Conservation (phyloP, 176 grass and related monocot species). For the Aegilops umbellulata region DNA sequence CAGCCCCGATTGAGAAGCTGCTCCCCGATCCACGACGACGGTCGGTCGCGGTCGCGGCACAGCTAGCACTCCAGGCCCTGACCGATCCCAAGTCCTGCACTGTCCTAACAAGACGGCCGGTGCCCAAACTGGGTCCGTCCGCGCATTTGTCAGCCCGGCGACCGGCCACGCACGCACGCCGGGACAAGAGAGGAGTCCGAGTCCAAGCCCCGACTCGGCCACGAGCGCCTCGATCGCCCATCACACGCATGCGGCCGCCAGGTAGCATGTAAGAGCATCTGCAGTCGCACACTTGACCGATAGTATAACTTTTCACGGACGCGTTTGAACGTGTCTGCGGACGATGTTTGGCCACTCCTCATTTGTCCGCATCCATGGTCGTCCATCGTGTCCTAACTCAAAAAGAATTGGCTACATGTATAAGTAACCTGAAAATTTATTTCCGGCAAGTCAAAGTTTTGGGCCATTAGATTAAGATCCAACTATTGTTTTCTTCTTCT, state of each 20-base stretch:
- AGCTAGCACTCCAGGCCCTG: not conserved
- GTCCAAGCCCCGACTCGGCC: not conserved
- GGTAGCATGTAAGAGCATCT: not conserved
- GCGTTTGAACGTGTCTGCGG: no score
- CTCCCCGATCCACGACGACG: not conserved
- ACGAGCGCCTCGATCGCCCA: not conserved
- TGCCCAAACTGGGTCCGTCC: not conserved
- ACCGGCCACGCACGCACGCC: not conserved
- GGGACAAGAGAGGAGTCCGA: not conserved
- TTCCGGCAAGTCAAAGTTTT: no score
- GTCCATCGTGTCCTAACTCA: no score
- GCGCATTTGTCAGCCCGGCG: not conserved
- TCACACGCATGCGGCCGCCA: not conserved
- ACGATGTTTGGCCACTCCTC: no score
- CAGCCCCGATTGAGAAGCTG: not conserved
- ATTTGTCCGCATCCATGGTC: no score
- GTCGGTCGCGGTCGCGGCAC: not conserved
- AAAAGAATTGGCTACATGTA: no score
- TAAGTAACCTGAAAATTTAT: no score
- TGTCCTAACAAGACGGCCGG: not conserved
- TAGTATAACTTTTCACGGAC: no score
- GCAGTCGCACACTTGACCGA: no score
- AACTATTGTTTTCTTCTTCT: no score
- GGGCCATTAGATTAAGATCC: no score
- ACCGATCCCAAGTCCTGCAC: not conserved